Conservation (phyloP, 305 asterid species). For the Plantago rigida region DNA sequence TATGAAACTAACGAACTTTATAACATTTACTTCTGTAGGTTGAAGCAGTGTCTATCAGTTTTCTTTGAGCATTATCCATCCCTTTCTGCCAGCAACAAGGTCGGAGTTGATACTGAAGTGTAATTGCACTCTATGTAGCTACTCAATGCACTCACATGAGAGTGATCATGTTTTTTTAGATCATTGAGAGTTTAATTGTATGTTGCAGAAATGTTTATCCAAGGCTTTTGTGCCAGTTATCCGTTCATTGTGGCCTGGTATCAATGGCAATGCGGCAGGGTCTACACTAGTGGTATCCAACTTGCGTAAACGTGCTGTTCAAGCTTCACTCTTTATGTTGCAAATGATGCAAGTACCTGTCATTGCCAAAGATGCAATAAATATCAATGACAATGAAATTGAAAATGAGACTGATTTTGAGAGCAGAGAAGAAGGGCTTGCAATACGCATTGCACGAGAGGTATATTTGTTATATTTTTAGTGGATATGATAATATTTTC, state of each 20-base stretch:
- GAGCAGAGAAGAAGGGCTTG: slow-evolving; percentile 89
- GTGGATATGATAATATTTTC: background rate
- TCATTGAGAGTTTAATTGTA: slow-evolving; percentile 12
- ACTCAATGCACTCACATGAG: background rate
- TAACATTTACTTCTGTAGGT: slow-evolving; percentile 40
- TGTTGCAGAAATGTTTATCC: slow-evolving; percentile 67
- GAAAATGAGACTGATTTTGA: slow-evolving; percentile 40
- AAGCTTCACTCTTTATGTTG: slow-evolving; percentile 87
- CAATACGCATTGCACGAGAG: slow-evolving; percentile 74
- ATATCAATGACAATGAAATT: slow-evolving; percentile 28
- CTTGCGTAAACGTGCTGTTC: slow-evolving; percentile 81
- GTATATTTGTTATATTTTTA: slow-evolving; percentile 33
- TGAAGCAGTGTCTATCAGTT: slow-evolving; percentile 83
- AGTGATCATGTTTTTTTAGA: slow-evolving; percentile 7
- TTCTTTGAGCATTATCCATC: slow-evolving; percentile 95
- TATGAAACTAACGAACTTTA: slow-evolving; percentile 19
- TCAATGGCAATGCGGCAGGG: slow-evolving; percentile 49
- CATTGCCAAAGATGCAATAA: slow-evolving; percentile 36
- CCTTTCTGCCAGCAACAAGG: slow-evolving; percentile 82
- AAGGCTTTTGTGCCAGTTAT: slow-evolving; percentile 70
- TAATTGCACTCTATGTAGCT: slow-evolving; percentile 12
- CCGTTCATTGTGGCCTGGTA: slow-evolving; percentile 93
- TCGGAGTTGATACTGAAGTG: slow-evolving; percentile 24
- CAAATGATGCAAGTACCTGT: slow-evolving; percentile 91
- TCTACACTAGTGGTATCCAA: slow-evolving; percentile 58